Percentiles rank a stretch among this genome's conserved stretches.
phyloP scores from a whole-genome alignment of 345 rosid genomes.

The Acer yangbiense region DNA sequence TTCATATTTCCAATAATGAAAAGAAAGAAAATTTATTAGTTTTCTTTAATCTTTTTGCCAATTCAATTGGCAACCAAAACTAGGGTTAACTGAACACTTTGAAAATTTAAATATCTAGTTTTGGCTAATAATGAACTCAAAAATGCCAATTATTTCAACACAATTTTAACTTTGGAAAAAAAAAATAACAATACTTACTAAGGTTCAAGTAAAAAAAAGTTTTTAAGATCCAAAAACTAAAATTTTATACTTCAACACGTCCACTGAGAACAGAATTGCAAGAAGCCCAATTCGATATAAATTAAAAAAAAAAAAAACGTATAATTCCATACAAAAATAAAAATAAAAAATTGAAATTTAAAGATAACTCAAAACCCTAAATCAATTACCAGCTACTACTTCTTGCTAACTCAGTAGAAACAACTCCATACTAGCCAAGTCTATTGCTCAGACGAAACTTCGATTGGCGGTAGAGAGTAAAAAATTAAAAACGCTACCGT shows the following conservation, averaged over 20 bases:
- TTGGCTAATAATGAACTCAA: background rate
- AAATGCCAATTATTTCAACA: background rate
- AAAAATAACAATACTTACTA: background rate
- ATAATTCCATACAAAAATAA: background rate
- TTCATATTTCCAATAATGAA: background rate
- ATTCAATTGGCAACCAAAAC: background rate
- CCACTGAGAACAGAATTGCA: background rate
- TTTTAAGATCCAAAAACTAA: slow-evolving; percentile 14
- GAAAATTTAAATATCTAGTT: background rate
- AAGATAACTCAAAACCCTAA: slow-evolving; percentile 10
- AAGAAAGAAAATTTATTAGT: background rate
- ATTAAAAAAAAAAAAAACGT: background rate
- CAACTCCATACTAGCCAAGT: background rate
- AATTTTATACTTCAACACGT: background rate
- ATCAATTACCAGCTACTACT: slow-evolving; percentile 15
- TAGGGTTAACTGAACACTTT: background rate
- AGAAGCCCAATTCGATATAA: background rate
- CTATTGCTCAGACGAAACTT: background rate
- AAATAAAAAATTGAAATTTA: background rate
- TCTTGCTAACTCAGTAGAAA: background rate
- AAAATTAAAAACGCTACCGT: background rate
- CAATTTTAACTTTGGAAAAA: too few relatives aligned
- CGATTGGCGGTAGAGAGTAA: background rate
- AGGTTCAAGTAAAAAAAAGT: background rate
- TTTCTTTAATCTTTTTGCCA: background rate